Base-by-base conservation (phyloP, 805 yeast species). In the Candida ponderosae region DNA sequence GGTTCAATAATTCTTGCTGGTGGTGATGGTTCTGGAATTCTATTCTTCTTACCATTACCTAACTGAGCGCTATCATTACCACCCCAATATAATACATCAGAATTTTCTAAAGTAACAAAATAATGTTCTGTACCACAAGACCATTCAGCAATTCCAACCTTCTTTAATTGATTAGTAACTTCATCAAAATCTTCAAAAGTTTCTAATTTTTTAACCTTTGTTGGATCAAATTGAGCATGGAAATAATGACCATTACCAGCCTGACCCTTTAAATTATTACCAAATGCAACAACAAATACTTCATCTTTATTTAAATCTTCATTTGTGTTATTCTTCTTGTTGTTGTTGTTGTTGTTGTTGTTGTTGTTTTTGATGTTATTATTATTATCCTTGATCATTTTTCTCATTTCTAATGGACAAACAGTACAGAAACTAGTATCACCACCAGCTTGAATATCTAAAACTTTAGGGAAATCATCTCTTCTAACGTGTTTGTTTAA, bases 181-280 rank as follows among this genome's bases (percentile, higher is more conserved):
- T 79, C 87, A 48, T 77, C 70, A 53, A 49, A 85, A 49, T 79
- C 85, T 29, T 59, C 60, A 35, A 78, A 60, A 13, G 65, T 60
- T 19, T 56, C 37, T 32, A 62, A 38, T 31, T 57, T 46, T 40
- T 55, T 58, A 41, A 89, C 54, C 31, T 72, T 72, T 16, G 72
- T 62, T 6, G 96, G 96, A 33, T 69, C 70, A 16, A 74, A 63
- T 51, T 79, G 83, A 15, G 84, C 79, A 56, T 88, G 96, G 27
- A 80, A 62, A 56, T 69, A 88, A 39, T 79, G 70, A 14, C 86
- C 87, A 32, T 74, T 72, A 18, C 97, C 98, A 38, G 88, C 65
- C 59, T 87, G 94, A 15, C 97, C 98, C 49, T 74, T 71, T 36
- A 81, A 56, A 5, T 97, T 96, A 50, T 79, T 78, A 17, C 98